Base-by-base conservation (phyloP, 495 filamentous ascomycete genomes). In the Penicillium samsonianum region DNA sequence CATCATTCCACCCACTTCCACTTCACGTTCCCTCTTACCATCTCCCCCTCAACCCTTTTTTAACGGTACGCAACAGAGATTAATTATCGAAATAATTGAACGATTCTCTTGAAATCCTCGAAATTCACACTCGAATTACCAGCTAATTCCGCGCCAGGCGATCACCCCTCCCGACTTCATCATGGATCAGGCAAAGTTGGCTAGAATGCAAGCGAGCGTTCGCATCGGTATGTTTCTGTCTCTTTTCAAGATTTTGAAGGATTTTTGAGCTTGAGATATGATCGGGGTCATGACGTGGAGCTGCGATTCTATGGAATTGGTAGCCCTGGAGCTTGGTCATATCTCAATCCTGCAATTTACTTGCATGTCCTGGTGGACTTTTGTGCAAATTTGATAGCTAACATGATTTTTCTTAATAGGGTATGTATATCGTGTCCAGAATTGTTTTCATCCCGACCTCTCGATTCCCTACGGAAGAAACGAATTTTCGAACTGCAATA, bases 121-220 rank as follows among this genome's bases (percentile, higher is more conserved):
- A 48, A 25, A 50, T 50, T 40, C 22, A n/a, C n/a, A n/a, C 23
- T 38, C 20, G 37, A 42, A 25, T 55, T 30, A 52, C 58, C 59
- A 51, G 54, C 65, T 67, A 64, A 63, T 37, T 20, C 25, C 54
- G 55, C 44, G 51, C 60, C 53, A 61, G 63, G 65, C 62, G 56
- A 66, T 54, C 53, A 50, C 65, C 55, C 67, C 63, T 59, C 61
- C 68, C 52, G 50, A 63, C 59, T 64, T 67, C 72, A 79, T 58
- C 53, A 82, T 83, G 80, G 80, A 83, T 79, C 76, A 80, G 58
- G 80, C 77, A 68, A 83, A 83, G 78, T 71, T 83, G 67, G 79
- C 79, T 67, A 77, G 70, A 62, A 77, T 83, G 76, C 80, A 81
- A 75, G 72, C 74, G 68, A 80, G 75, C 62, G 80, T 79, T 65